Evolutionary conservation across 1,284 basidiomycete genomes (phyloP), one percentile per base, ranked within the genome.

Genomic region (Mycena sp.): DNA sequence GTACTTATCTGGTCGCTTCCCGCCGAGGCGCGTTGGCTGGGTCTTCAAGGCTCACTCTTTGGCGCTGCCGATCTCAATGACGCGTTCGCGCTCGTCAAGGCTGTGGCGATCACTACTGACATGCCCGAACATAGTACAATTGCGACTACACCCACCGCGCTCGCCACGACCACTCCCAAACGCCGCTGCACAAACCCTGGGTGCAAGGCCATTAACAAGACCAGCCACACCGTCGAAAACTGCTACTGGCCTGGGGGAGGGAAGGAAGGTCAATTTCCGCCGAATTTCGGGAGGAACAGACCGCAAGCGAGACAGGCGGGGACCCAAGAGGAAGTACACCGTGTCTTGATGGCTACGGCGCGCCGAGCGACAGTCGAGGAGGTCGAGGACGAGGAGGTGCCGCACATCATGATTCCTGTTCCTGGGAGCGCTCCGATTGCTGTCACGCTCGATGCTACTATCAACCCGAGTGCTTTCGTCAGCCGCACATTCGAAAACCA

Each of bases 1-100:
- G 69, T 74, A 17, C 30, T 73, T 26, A 55, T 74, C 3, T 58
- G 0, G 56, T 68, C 54, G 4, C 28, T 57, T 3, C 54, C 54
- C n/a, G 9, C 54, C 23, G 30, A 56, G 4, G 29, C 53, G 4
- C 53, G 41, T 12, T 56, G 53, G 53, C 32, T 56, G 7, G 53
- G 53, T 25, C 53, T 56, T 26, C 53, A 56, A n/a, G 53, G 53
- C 19, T 41, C 30, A 26, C 53, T 56, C 16, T 56, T 26, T 25
- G 7, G 21, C 21, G 43, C 53, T 9, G 28, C 6, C 3, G 30
- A 56, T 32, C 4, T 16, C 28, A 25, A 45, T 17, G 53, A 56
- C 2, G 53, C 43, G 0, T 46, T 46, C 12, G 54, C 54, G 1
- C 32, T 56, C 6, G 51, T 58, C 23, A 50, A 58, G 38, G 43